These are phyloP conservation scores for Mortierella alpina DNA, from an alignment of 192 early-diverging fungal genomes.

Conservation along the genomic window DNA sequence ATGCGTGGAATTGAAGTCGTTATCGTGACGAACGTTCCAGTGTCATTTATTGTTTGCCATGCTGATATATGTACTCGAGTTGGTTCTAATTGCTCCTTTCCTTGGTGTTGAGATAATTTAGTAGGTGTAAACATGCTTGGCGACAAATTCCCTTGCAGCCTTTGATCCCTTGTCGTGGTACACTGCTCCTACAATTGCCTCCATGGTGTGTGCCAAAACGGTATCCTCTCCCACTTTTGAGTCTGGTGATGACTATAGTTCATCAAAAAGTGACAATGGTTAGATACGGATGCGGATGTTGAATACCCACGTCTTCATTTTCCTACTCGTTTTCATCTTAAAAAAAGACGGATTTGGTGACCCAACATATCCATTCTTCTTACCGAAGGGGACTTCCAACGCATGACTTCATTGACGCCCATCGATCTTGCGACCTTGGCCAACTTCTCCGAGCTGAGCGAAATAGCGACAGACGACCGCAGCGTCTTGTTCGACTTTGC, in stretches of 20 bases:
- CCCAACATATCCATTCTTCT: not conserved
- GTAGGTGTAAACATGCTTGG: constrained; percentile 53
- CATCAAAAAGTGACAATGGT: not conserved
- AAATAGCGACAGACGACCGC: constrained; percentile 24
- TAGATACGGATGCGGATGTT: not conserved
- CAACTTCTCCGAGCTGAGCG: constrained; percentile 14
- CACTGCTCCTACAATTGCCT: constrained; percentile 61
- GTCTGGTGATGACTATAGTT: constrained; percentile 8
- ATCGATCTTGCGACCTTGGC: constrained; percentile 41
- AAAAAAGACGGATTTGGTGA: not conserved
- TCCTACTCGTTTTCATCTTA: not conserved
- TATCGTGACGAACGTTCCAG: too few relatives aligned
- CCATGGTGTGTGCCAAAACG: constrained; percentile 54
- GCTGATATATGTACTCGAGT: not conserved
- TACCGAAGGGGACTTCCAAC: constrained; percentile 52
- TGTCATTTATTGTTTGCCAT: not conserved
- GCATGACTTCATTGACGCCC: constrained; percentile 43
- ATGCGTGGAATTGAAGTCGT: too few relatives aligned
- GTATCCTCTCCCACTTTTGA: constrained; percentile 43
- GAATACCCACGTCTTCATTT: not conserved
- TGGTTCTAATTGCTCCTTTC: not conserved
- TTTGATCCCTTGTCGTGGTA: constrained; percentile 62
- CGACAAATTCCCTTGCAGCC: constrained; percentile 56
- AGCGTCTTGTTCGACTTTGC: constrained; percentile 44
- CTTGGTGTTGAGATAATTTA: not conserved